Percentiles rank a stretch among this genome's conserved stretches.
These are phyloP conservation scores for Phytopythium aichiense DNA, from an alignment of 352 stramenopile species.

Conservation along the genomic window DNA sequence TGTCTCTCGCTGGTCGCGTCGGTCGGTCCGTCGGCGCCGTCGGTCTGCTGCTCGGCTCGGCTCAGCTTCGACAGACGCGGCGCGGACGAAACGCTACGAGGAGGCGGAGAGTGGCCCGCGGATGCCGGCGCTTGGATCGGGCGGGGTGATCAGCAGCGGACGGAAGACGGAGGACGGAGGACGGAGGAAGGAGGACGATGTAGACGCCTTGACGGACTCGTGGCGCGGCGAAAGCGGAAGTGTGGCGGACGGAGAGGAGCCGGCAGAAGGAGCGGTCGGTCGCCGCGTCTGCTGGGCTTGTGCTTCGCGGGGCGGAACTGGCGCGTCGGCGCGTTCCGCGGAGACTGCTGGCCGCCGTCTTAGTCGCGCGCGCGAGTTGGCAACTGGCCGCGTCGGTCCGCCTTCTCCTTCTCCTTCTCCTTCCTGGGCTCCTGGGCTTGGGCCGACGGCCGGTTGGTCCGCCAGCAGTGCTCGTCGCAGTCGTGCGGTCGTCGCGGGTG, in stretches of 20 bases:
- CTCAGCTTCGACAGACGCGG: constrained; percentile 1
- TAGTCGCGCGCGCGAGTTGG: background rate
- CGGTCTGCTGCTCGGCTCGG: background rate
- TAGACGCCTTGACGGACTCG: background rate
- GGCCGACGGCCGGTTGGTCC: background rate
- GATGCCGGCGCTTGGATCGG: too few relatives aligned
- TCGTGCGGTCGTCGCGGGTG: background rate
- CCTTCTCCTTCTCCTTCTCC: too few relatives aligned
- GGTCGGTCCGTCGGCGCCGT: background rate
- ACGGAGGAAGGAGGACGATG: background rate
- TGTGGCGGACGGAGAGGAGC: background rate
- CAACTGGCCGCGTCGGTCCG: too few relatives aligned
- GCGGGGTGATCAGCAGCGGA: too few relatives aligned
- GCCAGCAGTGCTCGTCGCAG: background rate
- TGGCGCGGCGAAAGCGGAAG: background rate
- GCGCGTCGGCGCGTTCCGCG: background rate
- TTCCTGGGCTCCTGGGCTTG: background rate
- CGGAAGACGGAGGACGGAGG: background rate
- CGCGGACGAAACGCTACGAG: background rate
- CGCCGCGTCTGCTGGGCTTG: background rate
- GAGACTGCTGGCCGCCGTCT: background rate
- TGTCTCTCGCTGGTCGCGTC: constrained; percentile 1
- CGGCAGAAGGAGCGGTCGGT: background rate
- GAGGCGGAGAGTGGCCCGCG: too few relatives aligned
- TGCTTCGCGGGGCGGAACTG: background rate